Evolutionary conservation across 495 filamentous ascomycete species (phyloP).

Genomic region (Aspergillus kassunensis): DNA sequence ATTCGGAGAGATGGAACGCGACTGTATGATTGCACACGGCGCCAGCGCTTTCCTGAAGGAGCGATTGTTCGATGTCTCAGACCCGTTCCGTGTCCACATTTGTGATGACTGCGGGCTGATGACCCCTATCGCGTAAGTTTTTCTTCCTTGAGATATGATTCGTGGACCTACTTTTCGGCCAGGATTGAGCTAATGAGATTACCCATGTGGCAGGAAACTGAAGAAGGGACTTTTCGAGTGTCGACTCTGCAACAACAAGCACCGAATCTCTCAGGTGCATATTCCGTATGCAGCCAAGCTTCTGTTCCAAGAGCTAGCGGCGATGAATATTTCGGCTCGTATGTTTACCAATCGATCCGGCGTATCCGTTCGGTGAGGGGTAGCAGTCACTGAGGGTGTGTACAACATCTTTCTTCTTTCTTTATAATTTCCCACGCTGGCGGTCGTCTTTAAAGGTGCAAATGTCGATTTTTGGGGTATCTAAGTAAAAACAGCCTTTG

Average conservation of each 20-base stretch:
- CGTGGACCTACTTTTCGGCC: not conserved
- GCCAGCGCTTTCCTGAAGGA: conserved; percentile 96
- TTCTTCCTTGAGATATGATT: conserved; percentile 2
- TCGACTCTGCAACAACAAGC: conserved; percentile 97
- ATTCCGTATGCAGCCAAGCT: conserved; percentile 98
- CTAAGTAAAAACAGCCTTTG: conserved; percentile 19
- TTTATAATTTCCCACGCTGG: conserved; percentile 6
- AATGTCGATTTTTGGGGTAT: conserved; percentile 15
- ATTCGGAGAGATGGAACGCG: conserved; percentile 99
- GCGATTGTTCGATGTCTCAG: conserved; percentile 91
- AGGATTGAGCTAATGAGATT: conserved; percentile 23
- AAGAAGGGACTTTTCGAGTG: conserved; percentile 94
- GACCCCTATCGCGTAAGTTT: conserved; percentile 97
- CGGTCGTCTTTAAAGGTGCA: conserved; percentile 7
- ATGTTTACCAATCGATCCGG: conserved; percentile 80
- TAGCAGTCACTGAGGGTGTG: conserved; percentile 3
- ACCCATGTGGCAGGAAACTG: conserved; percentile 63
- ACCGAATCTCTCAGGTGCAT: conserved; percentile 91
- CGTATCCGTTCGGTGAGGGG: conserved; percentile 41
- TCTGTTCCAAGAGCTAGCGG: conserved; percentile 93
- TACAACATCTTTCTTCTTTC: conserved; percentile 10
- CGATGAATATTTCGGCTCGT: conserved; percentile 96
- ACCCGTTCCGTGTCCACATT: conserved; percentile 97
- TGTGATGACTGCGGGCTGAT: conserved; percentile 99
- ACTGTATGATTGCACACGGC: conserved; percentile 99